Evolutionary conservation across 148 eudicot species (phyloP), one percentile per base, ranked within the genome.

Genomic region (Vaccinium macrocarpon): DNA sequence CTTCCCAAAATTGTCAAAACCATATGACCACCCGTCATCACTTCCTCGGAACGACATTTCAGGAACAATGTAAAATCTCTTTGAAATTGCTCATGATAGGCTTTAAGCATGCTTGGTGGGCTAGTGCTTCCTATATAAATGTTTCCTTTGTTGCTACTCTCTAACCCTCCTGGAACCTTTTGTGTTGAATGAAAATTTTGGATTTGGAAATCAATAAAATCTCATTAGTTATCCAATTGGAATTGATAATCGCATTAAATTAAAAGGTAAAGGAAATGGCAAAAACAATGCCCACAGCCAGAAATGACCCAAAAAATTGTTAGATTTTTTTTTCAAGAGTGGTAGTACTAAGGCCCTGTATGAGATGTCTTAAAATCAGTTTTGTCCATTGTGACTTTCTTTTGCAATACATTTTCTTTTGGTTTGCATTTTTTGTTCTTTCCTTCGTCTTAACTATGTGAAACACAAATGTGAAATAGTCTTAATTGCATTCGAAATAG

Each of bases 1-100:
- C 92, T 84, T 9, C 94, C 93, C 78, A 90, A 14, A n/a, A 89
- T n/a, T 7, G 91, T 93, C 48, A 93, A 70, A 73, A 91, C 94
- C 94, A 92, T 92, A 5, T 73, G 80, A 7, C 94, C 93, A 12
- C 87, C 90, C 1, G 13, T 25, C 29, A 90, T 86, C 75, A 93
- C 18, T 84, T 92, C 94, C 78, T 83, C 79, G 0, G 93, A 88
- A 8, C 92, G 93, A 66, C 85, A 83, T 68, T 64, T 82, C 25
- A 93, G 78, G 78, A 93, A 93, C 15, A 64, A 48, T 0, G 80
- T 55, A 51, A 92, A 91, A 62, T 93, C 93, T 8, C 3, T 88
- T 57, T 83, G 85, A 85, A 90, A 92, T 84, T 94, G 97, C 0
- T 89, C 79, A 16, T 82, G 85, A 85, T 92, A 94, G 10, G 97